Percentiles rank a stretch among this genome's conserved stretches.
Conservation (phyloP, 78 protist species). For the Dictyostelium citrinum region DNA sequence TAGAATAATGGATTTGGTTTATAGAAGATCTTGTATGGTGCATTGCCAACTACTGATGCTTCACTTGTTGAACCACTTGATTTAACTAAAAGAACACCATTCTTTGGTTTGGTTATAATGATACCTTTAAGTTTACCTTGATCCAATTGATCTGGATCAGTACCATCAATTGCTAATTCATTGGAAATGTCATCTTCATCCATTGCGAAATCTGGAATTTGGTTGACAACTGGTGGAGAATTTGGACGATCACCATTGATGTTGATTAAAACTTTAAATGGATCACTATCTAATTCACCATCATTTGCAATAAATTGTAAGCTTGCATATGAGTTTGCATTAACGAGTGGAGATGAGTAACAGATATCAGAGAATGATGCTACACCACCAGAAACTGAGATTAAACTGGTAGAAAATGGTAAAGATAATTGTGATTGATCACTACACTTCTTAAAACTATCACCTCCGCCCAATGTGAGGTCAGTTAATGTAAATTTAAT, state of each 20-base stretch:
- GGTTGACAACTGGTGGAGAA: background rate
- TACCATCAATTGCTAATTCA: background rate
- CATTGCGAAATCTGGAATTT: background rate
- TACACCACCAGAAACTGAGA: background rate
- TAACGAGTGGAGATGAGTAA: background rate
- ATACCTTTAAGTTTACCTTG: background rate
- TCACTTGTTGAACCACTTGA: background rate
- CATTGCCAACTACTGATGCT: background rate
- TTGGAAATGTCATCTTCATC: background rate
- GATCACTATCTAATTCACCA: background rate
- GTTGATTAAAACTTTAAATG: background rate
- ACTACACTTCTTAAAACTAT: background rate
- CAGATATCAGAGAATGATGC: background rate
- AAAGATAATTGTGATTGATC: background rate
- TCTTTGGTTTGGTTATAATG: background rate
- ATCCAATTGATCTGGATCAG: background rate
- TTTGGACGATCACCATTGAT: background rate
- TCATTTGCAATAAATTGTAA: background rate
- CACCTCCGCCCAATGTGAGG: background rate
- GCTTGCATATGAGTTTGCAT: background rate
- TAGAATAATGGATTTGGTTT: conserved; percentile 27
- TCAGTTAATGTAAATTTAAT: background rate
- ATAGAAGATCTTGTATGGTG: conserved; percentile 15
- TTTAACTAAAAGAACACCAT: background rate
- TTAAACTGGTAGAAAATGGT: background rate